Percentiles rank a stretch among this genome's conserved stretches.
phyloP scores from a whole-genome alignment of 176 grass and related monocot species.

The Phyllostachys edulis region DNA sequence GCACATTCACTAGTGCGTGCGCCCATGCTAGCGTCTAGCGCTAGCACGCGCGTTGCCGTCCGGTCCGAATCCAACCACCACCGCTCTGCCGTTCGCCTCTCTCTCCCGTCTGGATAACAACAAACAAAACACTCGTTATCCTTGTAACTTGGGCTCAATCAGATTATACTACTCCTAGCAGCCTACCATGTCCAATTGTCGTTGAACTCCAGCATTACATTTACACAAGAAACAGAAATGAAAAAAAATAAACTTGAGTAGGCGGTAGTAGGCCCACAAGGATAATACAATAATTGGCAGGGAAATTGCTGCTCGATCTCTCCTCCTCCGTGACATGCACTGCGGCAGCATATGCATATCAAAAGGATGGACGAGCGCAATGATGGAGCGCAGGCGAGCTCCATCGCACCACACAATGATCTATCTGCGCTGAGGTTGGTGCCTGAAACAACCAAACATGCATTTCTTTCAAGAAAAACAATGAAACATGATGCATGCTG shows the following conservation, averaged over 20 bases:
- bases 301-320: neutral
- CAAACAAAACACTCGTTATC: neutral
- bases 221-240: neutral
- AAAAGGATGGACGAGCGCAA: constrained; percentile 5
- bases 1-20: no score
- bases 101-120: neutral
- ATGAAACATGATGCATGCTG: neutral
- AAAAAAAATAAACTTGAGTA: neutral
- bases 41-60: no score
- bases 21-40: no score
- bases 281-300: neutral
- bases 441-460: neutral
- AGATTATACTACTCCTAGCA: neutral
- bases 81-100: neutral
- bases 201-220: neutral
- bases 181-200: neutral
- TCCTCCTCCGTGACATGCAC: neutral
- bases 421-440: neutral
- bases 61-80: neutral
- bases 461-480: no score
- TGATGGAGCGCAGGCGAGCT: neutral
- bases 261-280: neutral
- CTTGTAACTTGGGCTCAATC: constrained; percentile 24
- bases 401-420: neutral
- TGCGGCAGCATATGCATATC: neutral